These are phyloP conservation scores for Cladosporium sp. DNA, from an alignment of 2,329 filamentous ascomycete genomes.

Conservation along the genomic window DNA sequence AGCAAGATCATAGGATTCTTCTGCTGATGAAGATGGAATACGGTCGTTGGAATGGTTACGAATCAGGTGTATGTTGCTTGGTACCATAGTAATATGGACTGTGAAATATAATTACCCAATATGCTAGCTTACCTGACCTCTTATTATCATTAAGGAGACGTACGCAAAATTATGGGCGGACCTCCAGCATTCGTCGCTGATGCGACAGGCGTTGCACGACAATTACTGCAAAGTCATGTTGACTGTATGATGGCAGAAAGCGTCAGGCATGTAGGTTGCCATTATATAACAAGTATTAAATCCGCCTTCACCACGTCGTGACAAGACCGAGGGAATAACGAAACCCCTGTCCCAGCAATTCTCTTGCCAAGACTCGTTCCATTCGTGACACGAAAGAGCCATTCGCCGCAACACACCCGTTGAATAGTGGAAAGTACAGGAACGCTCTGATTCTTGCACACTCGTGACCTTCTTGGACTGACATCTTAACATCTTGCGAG, in stretches of 20 bases:
- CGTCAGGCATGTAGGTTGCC: neutral
- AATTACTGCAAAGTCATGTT: neutral
- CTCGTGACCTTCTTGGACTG: neutral
- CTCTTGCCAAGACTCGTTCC: neutral
- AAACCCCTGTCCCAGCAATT: neutral
- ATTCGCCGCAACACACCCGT: neutral
- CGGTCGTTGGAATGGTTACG: neutral
- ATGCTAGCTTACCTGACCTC: too few relatives aligned
- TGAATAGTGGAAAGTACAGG: neutral
- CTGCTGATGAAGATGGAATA: neutral
- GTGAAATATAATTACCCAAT: too few relatives aligned
- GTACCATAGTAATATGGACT: too few relatives aligned
- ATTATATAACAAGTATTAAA: neutral
- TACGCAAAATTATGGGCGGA: too few relatives aligned
- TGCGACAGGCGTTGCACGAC: neutral
- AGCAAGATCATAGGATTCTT: neutral
- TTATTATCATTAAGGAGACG: too few relatives aligned
- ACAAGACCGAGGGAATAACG: neutral
- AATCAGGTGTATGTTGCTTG: too few relatives aligned
- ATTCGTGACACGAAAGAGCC: neutral
- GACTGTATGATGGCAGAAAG: neutral
- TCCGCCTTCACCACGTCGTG: neutral
- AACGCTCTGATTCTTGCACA: neutral
- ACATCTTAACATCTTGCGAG: neutral
- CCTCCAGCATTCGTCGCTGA: neutral